Evolutionary conservation across 192 early-diverging fungal genomes (phyloP).

Genomic region (Pilaira anomala): DNA sequence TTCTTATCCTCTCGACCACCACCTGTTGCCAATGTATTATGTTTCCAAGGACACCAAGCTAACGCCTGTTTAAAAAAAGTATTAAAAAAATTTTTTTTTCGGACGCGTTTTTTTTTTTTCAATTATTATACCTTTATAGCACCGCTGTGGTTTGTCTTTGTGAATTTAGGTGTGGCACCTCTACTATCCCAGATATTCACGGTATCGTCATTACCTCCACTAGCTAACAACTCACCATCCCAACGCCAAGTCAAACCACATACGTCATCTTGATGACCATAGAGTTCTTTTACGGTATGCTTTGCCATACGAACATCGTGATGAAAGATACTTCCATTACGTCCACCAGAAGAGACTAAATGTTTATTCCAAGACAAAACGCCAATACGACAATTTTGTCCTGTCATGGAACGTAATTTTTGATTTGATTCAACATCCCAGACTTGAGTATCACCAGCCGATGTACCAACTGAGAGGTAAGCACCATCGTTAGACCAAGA

Average conservation of each 20-base stretch:
- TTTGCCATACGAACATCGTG: constrained; percentile 90
- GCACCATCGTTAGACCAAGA: constrained; percentile 72
- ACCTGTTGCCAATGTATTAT: constrained; percentile 80
- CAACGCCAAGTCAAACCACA: constrained; percentile 87
- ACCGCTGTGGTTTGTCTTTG: constrained; percentile 74
- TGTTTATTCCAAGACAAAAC: constrained; percentile 83
- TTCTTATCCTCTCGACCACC: constrained; percentile 88
- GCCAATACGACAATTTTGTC: constrained; percentile 77
- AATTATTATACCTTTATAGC: constrained; percentile 83
- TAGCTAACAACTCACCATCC: constrained; percentile 79
- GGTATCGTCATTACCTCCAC: constrained; percentile 93
- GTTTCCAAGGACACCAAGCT: constrained; percentile 94
- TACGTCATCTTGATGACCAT: constrained; percentile 73
- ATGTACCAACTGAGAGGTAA: constrained; percentile 68
- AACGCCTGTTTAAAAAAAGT: constrained; percentile 58
- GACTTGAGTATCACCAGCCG: constrained; percentile 80
- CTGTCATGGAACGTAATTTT: constrained; percentile 80
- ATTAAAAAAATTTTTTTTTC: not conserved
- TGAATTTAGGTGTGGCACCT: constrained; percentile 60
- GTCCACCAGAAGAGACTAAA: constrained; percentile 78
- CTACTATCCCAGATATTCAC: constrained; percentile 88
- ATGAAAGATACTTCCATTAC: constrained; percentile 90
- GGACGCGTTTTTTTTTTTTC: constrained; percentile 14
- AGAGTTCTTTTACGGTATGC: constrained; percentile 73
- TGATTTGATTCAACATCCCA: constrained; percentile 81